Base-by-base conservation (phyloP, 331 rosid species). In the Saraca asoca region DNA sequence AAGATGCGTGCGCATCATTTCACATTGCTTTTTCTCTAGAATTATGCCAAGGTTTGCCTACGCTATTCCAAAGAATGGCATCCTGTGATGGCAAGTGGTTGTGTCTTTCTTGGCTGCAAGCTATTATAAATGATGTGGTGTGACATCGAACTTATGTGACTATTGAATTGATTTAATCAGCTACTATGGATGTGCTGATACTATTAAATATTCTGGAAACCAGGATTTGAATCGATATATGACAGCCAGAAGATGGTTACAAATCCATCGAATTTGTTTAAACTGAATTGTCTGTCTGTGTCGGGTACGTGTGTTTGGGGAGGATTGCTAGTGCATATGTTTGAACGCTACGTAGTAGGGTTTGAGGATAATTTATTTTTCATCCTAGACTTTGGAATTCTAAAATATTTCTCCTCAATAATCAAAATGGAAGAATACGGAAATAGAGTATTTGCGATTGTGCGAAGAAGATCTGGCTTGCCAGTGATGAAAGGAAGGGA, bases 381-480 rank as follows among this genome's bases (percentile, higher is more conserved):
- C 2, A 39, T 49, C 13, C 10, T 9, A 24, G 5, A 35, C 17
- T 12, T 65, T 58, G 39, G 62, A 53, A 71, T 64, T 82, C 38
- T 72, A 50, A 75, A 68, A 54, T 75, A 24, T 59, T 34, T 50
- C 71, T 71, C 38, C 39, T 61, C 19, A n/a, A 64, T 75, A 31
- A 41, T 61, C 81, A 94, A 96, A 97, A 94, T 73, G 98, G 95
- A 74, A 84, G 96, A 75, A 82, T 94, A 74, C 90, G 98, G 98
- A 94, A 90, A 83, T 90, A 94, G 96, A 66, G 90, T 81, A 41
- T 84, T 97, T 39, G 88, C 96, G 5, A 90, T 81, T 3, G 85
- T 77, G 16, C 82, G 79, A 17, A 83, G 90, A 81, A 88, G 89
- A 73, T 69, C 89, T 3, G 97, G 88, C 66, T 70, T 90, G 78